These are phyloP conservation scores for Hymenoscyphus albidus DNA, from an alignment of 2,329 filamentous ascomycete species.

Conservation along the genomic window DNA sequence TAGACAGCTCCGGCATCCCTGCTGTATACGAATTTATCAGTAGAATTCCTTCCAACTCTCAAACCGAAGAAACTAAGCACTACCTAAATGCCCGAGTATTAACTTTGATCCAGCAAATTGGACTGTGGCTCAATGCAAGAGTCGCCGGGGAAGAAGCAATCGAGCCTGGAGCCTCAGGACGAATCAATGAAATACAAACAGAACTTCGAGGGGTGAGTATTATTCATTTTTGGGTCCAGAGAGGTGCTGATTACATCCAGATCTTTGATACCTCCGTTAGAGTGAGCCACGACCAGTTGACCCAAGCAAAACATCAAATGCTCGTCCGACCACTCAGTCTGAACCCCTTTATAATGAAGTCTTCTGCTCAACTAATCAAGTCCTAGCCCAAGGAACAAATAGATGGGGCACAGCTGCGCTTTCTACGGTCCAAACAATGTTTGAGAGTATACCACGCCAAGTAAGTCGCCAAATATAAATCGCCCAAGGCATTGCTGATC, in stretches of 20 bases:
- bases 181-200: conserved; percentile 11
- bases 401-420: conserved; percentile 12
- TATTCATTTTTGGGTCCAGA: neutral
- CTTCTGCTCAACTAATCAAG: conserved; percentile 8
- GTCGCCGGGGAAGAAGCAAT: conserved; percentile 6
- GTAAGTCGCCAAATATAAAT: conserved; percentile 8
- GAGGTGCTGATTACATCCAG: neutral
- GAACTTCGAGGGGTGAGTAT: conserved; percentile 11
- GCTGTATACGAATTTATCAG: conserved; percentile 12
- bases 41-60: conserved; percentile 14
- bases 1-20: conserved; percentile 12
- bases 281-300: conserved; percentile 5
- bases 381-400: conserved; percentile 11
- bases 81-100: conserved; percentile 14
- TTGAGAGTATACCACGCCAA: neutral
- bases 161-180: conserved; percentile 7
- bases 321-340: conserved; percentile 12
- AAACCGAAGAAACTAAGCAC: conserved; percentile 18
- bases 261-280: neutral
- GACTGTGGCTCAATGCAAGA: conserved; percentile 18
- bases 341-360: neutral
- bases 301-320: conserved; percentile 6
- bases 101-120: conserved; percentile 13
- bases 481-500: conserved; percentile 7
- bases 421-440: neutral